Base-by-base conservation (phyloP, 1,284 basidiomycete species). In the Porogramme epimiltina region DNA sequence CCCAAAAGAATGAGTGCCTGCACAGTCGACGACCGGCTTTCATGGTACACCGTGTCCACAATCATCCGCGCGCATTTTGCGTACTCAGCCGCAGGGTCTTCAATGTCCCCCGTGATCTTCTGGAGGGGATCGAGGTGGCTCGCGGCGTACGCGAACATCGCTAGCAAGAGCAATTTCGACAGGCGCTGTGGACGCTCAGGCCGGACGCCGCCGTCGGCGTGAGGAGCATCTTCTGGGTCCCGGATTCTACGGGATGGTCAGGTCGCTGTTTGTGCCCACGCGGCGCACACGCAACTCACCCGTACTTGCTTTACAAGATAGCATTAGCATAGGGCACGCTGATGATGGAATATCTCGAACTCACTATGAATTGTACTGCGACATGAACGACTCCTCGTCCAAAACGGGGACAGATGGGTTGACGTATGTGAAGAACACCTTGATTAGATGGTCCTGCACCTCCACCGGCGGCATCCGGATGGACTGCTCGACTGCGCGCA, bases 341-440 rank as follows among this genome's bases (percentile, higher is more conserved):
- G n/a, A n/a, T 18, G 28, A 40, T 18, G 18, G 37, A 15, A 37
- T 13, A 13, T 31, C 6, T 16, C 34, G 13, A 45, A 65, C 76
- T 60, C 62, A 87, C 87, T 77, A 75, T 20, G 74, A 69, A 45
- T 78, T 70, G 62, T 82, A 93, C 59, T 89, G 83, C 13, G 75
- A 68, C 62, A 89, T 69, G 69, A 94, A 93, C 23, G 81, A 76
- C 18, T 72, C 72, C 65, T 87, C 87, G 69, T 91, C 84, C 16
- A 93, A 71, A 24, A 91, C 77, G 15, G 90, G 91, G 51, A 89
- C 83, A 31, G 84, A 73, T 28, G 91, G 88, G 62, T 94, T 91
- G 28, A 89, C 83, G 63, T 91, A 88, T 4, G 80, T 82, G 70
- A 93, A 93, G 66, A 89, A 94, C 9, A 91, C 71, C 25, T 81